A percentile compares a stretch with the other conserved stretches of the same genome.
These are phyloP conservation scores for Dothidotthia symphoricarpi DNA, from an alignment of 2,329 filamentous ascomycete genomes.

Conservation along the genomic window DNA sequence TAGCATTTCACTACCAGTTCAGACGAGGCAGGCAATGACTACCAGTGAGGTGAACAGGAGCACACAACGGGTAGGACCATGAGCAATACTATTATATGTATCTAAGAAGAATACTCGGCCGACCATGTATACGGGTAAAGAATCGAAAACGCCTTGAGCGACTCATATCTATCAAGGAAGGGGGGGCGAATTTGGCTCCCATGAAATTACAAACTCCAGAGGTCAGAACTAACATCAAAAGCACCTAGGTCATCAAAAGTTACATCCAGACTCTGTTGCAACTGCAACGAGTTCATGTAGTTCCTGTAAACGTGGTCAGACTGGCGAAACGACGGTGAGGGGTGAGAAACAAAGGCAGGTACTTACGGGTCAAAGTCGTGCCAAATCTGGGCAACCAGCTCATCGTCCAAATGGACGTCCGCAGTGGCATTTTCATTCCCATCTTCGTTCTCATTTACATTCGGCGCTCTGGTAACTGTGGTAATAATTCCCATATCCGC, in stretches of 20 bases:
- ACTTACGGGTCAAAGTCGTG: constrained; percentile 35
- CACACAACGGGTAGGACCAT: no score
- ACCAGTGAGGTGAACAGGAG: no score
- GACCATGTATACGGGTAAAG: no score
- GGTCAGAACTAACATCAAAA: constrained; percentile 33
- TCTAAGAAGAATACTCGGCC: no score
- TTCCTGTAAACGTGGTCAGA: constrained; percentile 13
- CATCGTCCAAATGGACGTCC: constrained; percentile 29
- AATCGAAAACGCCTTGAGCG: no score
- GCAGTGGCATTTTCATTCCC: no score
- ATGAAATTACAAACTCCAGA: constrained; percentile 32
- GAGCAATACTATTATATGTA: no score
- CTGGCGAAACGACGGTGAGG: neutral
- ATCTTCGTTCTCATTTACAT: constrained; percentile 1
- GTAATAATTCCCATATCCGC: constrained; percentile 31
- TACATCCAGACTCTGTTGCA: constrained; percentile 34
- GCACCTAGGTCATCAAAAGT: constrained; percentile 34
- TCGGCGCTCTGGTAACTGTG: constrained; percentile 3
- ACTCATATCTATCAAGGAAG: no score
- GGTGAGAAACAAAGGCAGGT: no score
- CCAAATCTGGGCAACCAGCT: constrained; percentile 33
- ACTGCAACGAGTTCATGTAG: constrained; percentile 36
- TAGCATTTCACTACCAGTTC: no score
- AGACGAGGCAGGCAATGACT: no score
- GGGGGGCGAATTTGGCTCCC: no score